Evolutionary conservation across 306 rosid genomes (phyloP).

Genomic region (Phaseolus lunatus): DNA sequence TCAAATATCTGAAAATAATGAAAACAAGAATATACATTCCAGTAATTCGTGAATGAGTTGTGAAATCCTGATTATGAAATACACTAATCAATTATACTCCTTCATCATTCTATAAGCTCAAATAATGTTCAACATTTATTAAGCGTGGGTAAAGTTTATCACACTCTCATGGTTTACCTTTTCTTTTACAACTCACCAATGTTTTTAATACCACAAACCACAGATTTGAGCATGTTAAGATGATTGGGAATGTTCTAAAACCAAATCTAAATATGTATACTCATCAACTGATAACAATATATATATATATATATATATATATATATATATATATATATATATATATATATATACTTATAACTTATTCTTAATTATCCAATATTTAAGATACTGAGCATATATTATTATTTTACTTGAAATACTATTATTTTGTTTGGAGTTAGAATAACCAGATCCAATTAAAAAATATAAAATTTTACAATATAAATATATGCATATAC

Average conservation of each 20-base stretch:
- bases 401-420: too few relatives aligned
- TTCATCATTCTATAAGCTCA: conserved; percentile 37
- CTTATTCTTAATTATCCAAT: background rate
- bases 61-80: conserved; percentile 22
- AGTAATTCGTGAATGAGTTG: conserved; percentile 17
- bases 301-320: too few relatives aligned
- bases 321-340: too few relatives aligned
- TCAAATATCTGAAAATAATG: background rate
- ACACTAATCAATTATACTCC: background rate
- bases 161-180: background rate
- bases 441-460: too few relatives aligned
- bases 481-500: too few relatives aligned
- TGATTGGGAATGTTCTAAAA: background rate
- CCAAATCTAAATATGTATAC: background rate
- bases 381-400: background rate
- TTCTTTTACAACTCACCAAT: background rate
- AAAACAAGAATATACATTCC: background rate
- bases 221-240: background rate
- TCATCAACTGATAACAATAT: too few relatives aligned
- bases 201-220: background rate
- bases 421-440: too few relatives aligned
- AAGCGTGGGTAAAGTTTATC: conserved; percentile 23
- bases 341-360: too few relatives aligned
- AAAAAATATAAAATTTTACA: too few relatives aligned
- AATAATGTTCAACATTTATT: conserved; percentile 29